Base-by-base conservation (phyloP, 768 basidiomycete species). In the Cystofilobasidium ferigula region DNA sequence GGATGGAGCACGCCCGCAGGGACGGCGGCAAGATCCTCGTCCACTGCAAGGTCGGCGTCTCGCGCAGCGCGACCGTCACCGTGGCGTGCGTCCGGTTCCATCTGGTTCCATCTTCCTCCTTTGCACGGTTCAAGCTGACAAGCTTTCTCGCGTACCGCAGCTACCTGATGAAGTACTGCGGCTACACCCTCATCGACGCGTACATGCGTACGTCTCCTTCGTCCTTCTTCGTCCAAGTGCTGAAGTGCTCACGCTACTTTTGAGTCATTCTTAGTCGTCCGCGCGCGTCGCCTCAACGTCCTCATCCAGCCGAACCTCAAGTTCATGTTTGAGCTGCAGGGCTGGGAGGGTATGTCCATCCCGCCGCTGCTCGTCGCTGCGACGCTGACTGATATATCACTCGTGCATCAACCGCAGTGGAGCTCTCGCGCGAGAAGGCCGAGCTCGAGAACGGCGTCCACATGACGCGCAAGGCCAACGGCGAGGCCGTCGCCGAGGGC, bases 11-110 rank as follows among this genome's bases (percentile, higher is more conserved):
- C 59, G 94, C 91, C 48, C 79, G 89, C 45, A 76, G 78, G 38
- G 82, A 85, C 58, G 92, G 93, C 9, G 94, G 94, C 2, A 87
- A 88, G 73, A 86, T 94, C 38, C 80, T 98, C 60, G 91, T 98
- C 10, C 94, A 98, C 76, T 98, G 94, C 76, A 82, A 92, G n/a
- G 94, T 98, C n/a, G 94, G 94, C n/a, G 94, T 98, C 48, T 89
- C 87, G 51, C 79, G 94, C 68, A 89, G 87, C 72, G 93, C 94
- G 34, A 94, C 90, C 36, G 91, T 98, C 68, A 88, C 88, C 22
- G 62, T 68, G n/a, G 67, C 69, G 85, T 86, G 71, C 75, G 84
- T 82, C 28, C 43, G 3, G 2, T 10, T n/a, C 2, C 22, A 9
- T 40, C 34, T 58, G 35, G 14, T 18, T 8, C 22, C 24, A 10